Evolutionary conservation across 305 asterid genomes (phyloP).

Genomic region (Fraxinus dipetala): DNA sequence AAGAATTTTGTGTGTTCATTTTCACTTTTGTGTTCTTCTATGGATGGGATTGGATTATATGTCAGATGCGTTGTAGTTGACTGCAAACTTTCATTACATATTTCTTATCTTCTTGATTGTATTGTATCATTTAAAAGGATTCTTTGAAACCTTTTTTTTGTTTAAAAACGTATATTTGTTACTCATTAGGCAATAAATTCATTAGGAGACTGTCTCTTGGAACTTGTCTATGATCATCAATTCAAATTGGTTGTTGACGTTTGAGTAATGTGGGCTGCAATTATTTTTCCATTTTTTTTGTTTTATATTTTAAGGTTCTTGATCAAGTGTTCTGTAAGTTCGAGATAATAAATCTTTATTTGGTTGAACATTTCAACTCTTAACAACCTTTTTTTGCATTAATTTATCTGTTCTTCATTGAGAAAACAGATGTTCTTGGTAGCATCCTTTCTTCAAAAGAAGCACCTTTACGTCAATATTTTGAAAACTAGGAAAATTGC

Average conservation of each 20-base stretch:
- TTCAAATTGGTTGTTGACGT: not conserved
- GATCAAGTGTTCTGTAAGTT: too few species aligned
- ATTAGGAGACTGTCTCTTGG: not conserved
- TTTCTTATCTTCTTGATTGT: slow-evolving; percentile 2
- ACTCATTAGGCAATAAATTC: not conserved
- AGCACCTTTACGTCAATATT: too few species aligned
- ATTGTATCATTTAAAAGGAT: not conserved
- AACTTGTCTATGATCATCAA: not conserved
- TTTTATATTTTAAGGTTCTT: too few species aligned
- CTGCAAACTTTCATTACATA: slow-evolving; percentile 18
- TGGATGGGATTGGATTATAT: not conserved
- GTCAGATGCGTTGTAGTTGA: slow-evolving; percentile 26
- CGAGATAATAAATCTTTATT: too few species aligned
- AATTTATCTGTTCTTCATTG: too few species aligned
- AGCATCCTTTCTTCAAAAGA: too few species aligned
- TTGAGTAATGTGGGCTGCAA: not conserved
- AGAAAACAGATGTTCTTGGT: too few species aligned
- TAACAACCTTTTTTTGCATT: too few species aligned
- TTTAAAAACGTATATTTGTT: not conserved
- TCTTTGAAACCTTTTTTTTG: not conserved
- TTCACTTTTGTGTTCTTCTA: not conserved
- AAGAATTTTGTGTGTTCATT: not conserved
- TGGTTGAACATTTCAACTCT: too few species aligned
- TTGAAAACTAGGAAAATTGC: too few species aligned
- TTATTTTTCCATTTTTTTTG: too few species aligned